Evolutionary conservation across 2,329 filamentous ascomycete genomes (phyloP).

Genomic region (Aspergillus terreus): DNA sequence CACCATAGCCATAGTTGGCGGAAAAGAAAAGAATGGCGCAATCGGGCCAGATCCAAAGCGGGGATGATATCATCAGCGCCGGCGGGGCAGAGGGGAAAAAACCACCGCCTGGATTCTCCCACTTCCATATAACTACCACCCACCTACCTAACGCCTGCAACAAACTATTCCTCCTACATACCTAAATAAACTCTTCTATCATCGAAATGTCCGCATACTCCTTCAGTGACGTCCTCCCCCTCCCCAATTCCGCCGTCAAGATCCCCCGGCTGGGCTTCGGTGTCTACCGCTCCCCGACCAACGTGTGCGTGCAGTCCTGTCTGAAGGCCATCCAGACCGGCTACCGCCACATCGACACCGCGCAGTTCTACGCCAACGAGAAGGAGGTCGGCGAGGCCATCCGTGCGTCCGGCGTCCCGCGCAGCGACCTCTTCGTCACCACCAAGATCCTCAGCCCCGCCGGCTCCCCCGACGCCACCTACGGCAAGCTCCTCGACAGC

Average conservation of each 20-base stretch:
- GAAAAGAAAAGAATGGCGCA: background rate
- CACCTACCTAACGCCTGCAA: background rate
- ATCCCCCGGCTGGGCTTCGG: conserved; percentile 70
- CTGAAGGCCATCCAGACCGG: conserved; percentile 52
- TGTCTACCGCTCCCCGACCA: conserved; percentile 59
- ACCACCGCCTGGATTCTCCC: background rate
- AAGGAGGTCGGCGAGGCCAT: conserved; percentile 62
- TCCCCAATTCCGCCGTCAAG: conserved; percentile 47
- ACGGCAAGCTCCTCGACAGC: conserved; percentile 58
- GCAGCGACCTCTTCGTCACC: conserved; percentile 62
- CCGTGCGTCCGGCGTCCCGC: conserved; percentile 50
- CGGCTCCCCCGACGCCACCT: conserved; percentile 55
- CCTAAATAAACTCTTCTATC: background rate
- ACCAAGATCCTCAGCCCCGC: conserved; percentile 62
- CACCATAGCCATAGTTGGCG: too few relatives aligned
- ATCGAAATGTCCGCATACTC: conserved; percentile 34
- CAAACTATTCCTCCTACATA: background rate
- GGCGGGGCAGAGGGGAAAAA: background rate
- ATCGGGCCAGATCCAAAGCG: background rate
- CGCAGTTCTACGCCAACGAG: conserved; percentile 69
- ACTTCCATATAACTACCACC: background rate
- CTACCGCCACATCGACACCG: conserved; percentile 56
- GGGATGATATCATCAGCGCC: background rate
- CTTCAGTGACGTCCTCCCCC: conserved; percentile 48
- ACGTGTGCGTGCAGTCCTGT: conserved; percentile 57